Conservation (phyloP, 495 filamentous ascomycete genomes). For the Durotheca rogersii region DNA sequence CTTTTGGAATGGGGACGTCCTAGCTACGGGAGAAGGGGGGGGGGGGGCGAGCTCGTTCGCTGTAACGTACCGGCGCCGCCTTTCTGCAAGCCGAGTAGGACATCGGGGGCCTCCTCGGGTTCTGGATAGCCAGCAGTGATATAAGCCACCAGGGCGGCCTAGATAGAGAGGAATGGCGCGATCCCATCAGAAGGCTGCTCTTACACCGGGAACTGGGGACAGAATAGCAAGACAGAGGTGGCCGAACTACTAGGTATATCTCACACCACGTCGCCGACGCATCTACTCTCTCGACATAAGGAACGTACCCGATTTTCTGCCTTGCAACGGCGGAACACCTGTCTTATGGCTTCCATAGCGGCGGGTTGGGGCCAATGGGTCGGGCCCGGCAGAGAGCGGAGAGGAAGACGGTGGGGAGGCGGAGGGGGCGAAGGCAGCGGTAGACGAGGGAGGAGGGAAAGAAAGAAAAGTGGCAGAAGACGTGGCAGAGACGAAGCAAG, state of each 20-base stretch:
- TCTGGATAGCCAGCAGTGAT: constrained; percentile 93
- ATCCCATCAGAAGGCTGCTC: no score
- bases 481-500: no score
- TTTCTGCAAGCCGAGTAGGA: constrained; percentile 85
- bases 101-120: constrained; percentile 74
- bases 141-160: constrained; percentile 87
- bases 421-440: no score
- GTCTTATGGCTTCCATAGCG: constrained; percentile 74
- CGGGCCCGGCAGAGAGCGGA: not conserved
- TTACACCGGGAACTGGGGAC: no score
- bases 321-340: constrained; percentile 87
- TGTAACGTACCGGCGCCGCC: constrained; percentile 77
- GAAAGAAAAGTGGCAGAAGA: no score
- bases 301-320: constrained; percentile 60
- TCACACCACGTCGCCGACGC: not conserved
- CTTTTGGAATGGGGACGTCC: not conserved
- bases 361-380: constrained; percentile 8
- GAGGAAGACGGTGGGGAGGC: not conserved
- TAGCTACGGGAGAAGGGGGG: not conserved
- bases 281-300: not conserved
- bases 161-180: constrained; percentile 29
- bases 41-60: not conserved
- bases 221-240: no score
- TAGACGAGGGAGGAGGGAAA: not conserved
- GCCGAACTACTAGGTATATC: not conserved